A percentile compares a stretch with the other conserved stretches of the same genome.
These are phyloP conservation scores for Alloteropsis angusta DNA, from an alignment of 202 grass and related monocot genomes.

Conservation along the genomic window DNA sequence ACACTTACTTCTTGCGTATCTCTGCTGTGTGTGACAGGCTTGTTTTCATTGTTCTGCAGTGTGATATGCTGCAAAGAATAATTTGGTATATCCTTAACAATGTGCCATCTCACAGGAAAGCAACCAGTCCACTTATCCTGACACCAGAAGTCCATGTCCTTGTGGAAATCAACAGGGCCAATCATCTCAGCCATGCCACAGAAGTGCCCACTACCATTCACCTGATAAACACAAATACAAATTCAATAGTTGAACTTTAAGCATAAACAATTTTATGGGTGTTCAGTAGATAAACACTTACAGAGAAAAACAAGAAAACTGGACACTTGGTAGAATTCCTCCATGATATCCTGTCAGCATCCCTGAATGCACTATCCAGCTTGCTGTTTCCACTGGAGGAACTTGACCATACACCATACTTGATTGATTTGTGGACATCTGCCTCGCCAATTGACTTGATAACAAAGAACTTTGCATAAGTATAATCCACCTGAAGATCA, in stretches of 20 bases:
- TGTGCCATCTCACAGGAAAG: conserved; percentile 90
- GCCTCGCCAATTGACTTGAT: conserved; percentile 93
- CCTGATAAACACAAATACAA: conserved; percentile 28
- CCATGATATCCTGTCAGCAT: conserved; percentile 61
- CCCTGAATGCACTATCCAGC: conserved; percentile 55
- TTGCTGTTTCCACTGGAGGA: conserved; percentile 80
- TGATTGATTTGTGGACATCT: conserved; percentile 92
- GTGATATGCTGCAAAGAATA: conserved; percentile 61
- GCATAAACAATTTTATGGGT: background rate
- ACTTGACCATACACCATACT: conserved; percentile 95
- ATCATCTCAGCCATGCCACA: conserved; percentile 92
- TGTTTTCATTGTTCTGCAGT: conserved; percentile 82
- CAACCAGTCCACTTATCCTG: conserved; percentile 87
- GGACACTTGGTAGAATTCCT: conserved; percentile 54
- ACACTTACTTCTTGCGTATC: conserved; percentile 87
- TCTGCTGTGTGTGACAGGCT: conserved; percentile 93
- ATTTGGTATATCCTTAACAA: conserved; percentile 79
- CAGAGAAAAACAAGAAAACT: conserved; percentile 91
- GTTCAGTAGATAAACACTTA: conserved; percentile 28
- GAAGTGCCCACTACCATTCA: conserved; percentile 85
- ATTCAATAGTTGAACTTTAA: conserved; percentile 7
- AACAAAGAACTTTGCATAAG: conserved; percentile 82
- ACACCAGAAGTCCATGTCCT: conserved; percentile 86
- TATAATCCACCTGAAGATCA: conserved; percentile 52
- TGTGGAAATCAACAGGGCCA: conserved; percentile 73